Evolutionary conservation across 2,329 filamentous ascomycete genomes (phyloP).

Genomic region (Aureobasidium musti): DNA sequence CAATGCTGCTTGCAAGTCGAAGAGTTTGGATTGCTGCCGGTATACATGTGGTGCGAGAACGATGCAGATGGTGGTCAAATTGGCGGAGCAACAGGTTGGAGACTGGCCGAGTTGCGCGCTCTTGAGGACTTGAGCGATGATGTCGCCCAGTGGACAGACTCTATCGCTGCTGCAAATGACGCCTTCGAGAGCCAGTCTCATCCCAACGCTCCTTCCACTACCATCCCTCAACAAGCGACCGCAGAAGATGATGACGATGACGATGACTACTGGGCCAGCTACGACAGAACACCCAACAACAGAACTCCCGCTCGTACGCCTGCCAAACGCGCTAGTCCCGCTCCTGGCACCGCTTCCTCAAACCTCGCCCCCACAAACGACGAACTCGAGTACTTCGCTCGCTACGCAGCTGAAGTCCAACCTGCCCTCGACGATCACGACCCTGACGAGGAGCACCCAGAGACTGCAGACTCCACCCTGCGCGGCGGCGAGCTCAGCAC

Average conservation of each 20-base stretch:
- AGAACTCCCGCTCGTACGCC: conserved; percentile 59
- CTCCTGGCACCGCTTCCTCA: conserved; percentile 47
- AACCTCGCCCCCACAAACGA: conserved; percentile 38
- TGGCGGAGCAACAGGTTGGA: conserved; percentile 62
- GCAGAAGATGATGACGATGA: conserved; percentile 53
- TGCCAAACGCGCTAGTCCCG: conserved; percentile 60
- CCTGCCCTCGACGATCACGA: conserved; percentile 79
- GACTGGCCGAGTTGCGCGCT: conserved; percentile 68
- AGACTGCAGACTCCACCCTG: conserved; percentile 53
- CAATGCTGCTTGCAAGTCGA: conserved; percentile 65
- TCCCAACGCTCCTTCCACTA: neutral
- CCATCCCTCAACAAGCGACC: neutral
- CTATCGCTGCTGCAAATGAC: conserved; percentile 58
- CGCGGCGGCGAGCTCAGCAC: conserved; percentile 53
- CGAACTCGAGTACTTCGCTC: conserved; percentile 73
- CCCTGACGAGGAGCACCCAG: conserved; percentile 66
- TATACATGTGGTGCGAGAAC: conserved; percentile 68
- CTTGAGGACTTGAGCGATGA: conserved; percentile 55
- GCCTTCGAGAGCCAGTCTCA: conserved; percentile 45
- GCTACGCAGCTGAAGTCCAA: conserved; percentile 73
- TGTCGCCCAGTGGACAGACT: conserved; percentile 59
- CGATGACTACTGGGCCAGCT: conserved; percentile 78
- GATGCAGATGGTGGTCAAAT: conserved; percentile 58
- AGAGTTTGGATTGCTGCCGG: conserved; percentile 64
- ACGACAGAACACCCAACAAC: conserved; percentile 66